A percentile compares a stretch with the other conserved stretches of the same genome.
These are phyloP conservation scores for Aspergillus vadensis DNA, from an alignment of 2,329 filamentous ascomycete species.

Conservation along the genomic window DNA sequence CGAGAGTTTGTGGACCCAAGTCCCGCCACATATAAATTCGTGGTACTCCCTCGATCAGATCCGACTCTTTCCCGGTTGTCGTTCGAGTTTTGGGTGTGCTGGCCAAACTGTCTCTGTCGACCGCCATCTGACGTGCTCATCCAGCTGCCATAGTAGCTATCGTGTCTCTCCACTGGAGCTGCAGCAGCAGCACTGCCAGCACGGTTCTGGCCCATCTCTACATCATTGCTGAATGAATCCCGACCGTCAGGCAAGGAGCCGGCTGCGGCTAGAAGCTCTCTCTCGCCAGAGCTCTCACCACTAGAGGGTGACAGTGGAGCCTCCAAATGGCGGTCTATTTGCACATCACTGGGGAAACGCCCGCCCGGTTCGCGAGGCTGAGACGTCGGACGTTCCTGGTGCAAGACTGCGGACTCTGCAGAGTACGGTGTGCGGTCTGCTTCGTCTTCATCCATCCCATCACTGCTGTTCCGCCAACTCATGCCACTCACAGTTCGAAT, in stretches of 20 bases:
- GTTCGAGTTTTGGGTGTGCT: conserved; percentile 10
- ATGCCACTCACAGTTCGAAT: conserved; percentile 73
- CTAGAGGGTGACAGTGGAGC: conserved; percentile 78
- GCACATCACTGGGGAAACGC: conserved; percentile 92
- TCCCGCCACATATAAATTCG: conserved; percentile 22
- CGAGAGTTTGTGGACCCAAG: conserved; percentile 17
- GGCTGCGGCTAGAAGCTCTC: conserved; percentile 62
- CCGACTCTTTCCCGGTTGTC: conserved; percentile 7
- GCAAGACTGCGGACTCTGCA: conserved; percentile 51
- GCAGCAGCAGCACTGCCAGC: conserved; percentile 13
- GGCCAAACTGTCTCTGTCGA: conserved; percentile 21
- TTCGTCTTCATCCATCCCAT: conserved; percentile 73
- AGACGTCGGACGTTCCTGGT: conserved; percentile 40
- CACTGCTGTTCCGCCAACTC: conserved; percentile 67
- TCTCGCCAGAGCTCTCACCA: conserved; percentile 72
- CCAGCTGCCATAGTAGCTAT: conserved; percentile 56
- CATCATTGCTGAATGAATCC: conserved; percentile 30
- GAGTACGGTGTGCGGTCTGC: conserved; percentile 67
- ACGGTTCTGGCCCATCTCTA: conserved; percentile 26
- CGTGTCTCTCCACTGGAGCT: conserved; percentile 28
- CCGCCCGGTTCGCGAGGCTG: conserved; percentile 78
- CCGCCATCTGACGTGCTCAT: conserved; percentile 49
- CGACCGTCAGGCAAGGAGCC: conserved; percentile 56
- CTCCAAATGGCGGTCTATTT: conserved; percentile 83
- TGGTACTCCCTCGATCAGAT: conserved; percentile 8